Base-by-base conservation (phyloP, 2,329 filamentous ascomycete genomes). In the Juglanconis oblonga region DNA sequence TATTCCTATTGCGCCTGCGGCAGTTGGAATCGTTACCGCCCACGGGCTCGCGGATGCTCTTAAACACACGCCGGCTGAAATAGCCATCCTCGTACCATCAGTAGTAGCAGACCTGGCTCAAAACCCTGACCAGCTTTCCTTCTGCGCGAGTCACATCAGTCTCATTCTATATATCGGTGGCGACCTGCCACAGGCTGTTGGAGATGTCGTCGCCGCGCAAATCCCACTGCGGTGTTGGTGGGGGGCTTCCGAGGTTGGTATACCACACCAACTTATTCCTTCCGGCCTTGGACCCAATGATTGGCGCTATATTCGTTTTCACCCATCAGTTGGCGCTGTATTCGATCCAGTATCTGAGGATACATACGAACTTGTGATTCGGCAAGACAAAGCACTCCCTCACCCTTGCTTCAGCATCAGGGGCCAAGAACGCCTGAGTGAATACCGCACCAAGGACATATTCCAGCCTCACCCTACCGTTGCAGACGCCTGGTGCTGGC, bases 391-490 rank as follows among this genome's bases (percentile, higher is more conserved):
- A 2, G 5, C 11, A 3, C 49, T 59, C 3, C 17, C 17, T 24
- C 17, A 24, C 4, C 5, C 33, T 11, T 11, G 24, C 14, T 62
- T 62, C n/a, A 59, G 47, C 42, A 59, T 59, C 24, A 57, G 32
- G 5, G 57, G 57, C 31, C 60, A 59, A 36, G 60, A 62, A 8
- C 1, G 4, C 1, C 14, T 52, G 29, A 5, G n/a, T 3, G 52
- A 56, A 24, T 81, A 75, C 60, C 72, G 72, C 13, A 80, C 79
- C 1, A 71, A 72, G 24, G 79, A 82, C 60, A 69, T 76, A 0
- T 82, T 80, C 57, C 65, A 68, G 4, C 71, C 69, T 2, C 79
- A 82, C 33, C 72, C 76, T 0, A 74, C 72, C 0, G 70, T 77
- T 9, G 72, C 73, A 0, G 70, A 74, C 9, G 65, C 73, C 0